phyloP scores from a whole-genome alignment of 2,329 filamentous ascomycete genomes.

The Rutstroemia sp. region DNA sequence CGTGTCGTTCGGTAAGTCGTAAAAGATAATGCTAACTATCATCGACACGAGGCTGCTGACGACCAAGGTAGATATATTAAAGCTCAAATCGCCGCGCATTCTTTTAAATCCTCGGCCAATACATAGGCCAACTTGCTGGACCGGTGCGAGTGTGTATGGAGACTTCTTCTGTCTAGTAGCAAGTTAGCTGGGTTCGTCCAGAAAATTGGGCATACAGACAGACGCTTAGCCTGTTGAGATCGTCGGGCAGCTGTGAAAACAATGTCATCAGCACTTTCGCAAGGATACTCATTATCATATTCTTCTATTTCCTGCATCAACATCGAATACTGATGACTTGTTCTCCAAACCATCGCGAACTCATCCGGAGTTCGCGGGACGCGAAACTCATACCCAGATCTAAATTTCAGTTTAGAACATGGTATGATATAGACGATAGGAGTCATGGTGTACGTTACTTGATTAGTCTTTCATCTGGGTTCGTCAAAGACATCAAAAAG shows the following conservation, averaged over 20 bases:
- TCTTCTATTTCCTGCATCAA: constrained; percentile 33
- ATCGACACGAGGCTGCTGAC: constrained; percentile 43
- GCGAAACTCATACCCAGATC: constrained; percentile 49
- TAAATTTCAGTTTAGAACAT: constrained; percentile 28
- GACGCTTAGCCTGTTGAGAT: constrained; percentile 20
- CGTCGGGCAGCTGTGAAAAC: constrained; percentile 36
- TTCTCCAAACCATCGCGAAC: constrained; percentile 49
- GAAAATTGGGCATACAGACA: constrained; percentile 3
- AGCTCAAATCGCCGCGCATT: constrained; percentile 63
- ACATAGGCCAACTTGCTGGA: constrained; percentile 73
- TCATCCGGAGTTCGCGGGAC: constrained; percentile 64
- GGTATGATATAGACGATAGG: constrained; percentile 15
- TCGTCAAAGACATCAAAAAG: constrained; percentile 71
- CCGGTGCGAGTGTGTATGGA: constrained; percentile 74
- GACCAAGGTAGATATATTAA: constrained; percentile 46
- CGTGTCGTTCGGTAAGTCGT: constrained; percentile 46
- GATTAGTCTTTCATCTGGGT: constrained; percentile 33
- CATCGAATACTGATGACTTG: constrained; percentile 37
- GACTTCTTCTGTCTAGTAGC: constrained; percentile 49
- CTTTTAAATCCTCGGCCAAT: constrained; percentile 74
- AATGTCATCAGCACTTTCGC: constrained; percentile 37
- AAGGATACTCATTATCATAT: constrained; percentile 29
- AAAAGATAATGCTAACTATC: constrained; percentile 56
- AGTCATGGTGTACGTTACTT: neutral
- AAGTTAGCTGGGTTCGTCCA: neutral